A percentile compares a stretch with the other conserved stretches of the same genome.
These are phyloP conservation scores for Kwoniella heveanensis DNA, from an alignment of 768 basidiomycete species.

Conservation along the genomic window DNA sequence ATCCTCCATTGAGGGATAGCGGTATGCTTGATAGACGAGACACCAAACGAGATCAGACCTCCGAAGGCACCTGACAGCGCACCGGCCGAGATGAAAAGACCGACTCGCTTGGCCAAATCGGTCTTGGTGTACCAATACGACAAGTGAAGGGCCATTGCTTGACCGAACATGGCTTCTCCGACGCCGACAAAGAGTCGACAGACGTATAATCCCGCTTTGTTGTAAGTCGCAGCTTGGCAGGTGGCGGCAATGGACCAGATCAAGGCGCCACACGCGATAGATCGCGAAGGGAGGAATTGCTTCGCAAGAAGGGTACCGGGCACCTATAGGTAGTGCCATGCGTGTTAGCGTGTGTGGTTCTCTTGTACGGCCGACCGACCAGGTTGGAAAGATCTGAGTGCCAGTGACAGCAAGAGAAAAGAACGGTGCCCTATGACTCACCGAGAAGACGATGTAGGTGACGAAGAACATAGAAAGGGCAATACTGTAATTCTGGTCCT, in stretches of 20 bases:
- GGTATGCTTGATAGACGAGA: conserved; percentile 39
- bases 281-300: conserved; percentile 52
- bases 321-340: conserved; percentile 25
- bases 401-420: no score
- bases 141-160: conserved; percentile 53
- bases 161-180: conserved; percentile 55
- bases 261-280: conserved; percentile 56
- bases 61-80: conserved; percentile 54
- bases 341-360: no score
- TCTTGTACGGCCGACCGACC: no score
- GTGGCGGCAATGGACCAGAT: conserved; percentile 58
- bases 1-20: conserved; percentile 50
- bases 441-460: conserved; percentile 52
- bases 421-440: conserved; percentile 5
- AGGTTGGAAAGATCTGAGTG: no score
- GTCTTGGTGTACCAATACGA: conserved; percentile 54
- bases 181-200: conserved; percentile 56
- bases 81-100: conserved; percentile 57
- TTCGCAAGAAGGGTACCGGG: conserved; percentile 58
- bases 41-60: conserved; percentile 51
- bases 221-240: conserved; percentile 52
- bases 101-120: conserved; percentile 57
- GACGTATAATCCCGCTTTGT: conserved; percentile 55
- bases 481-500: conserved; percentile 55
- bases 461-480: conserved; percentile 55